Evolutionary conservation across 768 basidiomycete species (phyloP).

Genomic region (Termitomyces bulborhizus): DNA sequence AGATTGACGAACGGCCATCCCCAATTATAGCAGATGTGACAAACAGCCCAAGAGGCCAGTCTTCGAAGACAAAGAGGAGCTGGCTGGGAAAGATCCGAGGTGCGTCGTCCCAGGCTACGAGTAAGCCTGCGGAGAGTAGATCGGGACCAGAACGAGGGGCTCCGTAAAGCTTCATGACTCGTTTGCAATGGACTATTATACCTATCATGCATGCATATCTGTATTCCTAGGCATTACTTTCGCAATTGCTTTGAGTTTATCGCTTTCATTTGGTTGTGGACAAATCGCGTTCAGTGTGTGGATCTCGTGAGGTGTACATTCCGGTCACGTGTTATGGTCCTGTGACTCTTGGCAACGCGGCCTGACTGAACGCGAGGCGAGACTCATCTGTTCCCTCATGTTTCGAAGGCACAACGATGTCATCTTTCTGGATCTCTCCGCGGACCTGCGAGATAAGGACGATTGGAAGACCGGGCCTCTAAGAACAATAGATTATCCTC

Average conservation of each 20-base stretch:
- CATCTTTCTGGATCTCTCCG: conserved; percentile 46
- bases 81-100: conserved; percentile 72
- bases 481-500: conserved; percentile 40
- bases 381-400: conserved; percentile 27
- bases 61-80: conserved; percentile 50
- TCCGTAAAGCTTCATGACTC: conserved; percentile 8
- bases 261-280: background rate
- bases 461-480: conserved; percentile 55
- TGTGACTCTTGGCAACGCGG: background rate
- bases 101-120: conserved; percentile 24
- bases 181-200: conserved; percentile 16
- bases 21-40: conserved; percentile 53
- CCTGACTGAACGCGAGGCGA: background rate
- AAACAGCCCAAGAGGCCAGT: conserved; percentile 50
- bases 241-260: background rate
- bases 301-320: background rate
- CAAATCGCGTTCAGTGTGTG: no score
- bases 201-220: conserved; percentile 15
- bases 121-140: conserved; percentile 14
- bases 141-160: conserved; percentile 12
- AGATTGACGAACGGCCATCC: conserved; percentile 23
- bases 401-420: conserved; percentile 31
- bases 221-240: conserved; percentile 23
- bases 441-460: conserved; percentile 44
- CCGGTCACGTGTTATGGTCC: background rate